Percentiles rank a stretch among this genome's conserved stretches.
Conservation (phyloP, 2,329 filamentous ascomycete species). For the Pestalotiopsis sp. region DNA sequence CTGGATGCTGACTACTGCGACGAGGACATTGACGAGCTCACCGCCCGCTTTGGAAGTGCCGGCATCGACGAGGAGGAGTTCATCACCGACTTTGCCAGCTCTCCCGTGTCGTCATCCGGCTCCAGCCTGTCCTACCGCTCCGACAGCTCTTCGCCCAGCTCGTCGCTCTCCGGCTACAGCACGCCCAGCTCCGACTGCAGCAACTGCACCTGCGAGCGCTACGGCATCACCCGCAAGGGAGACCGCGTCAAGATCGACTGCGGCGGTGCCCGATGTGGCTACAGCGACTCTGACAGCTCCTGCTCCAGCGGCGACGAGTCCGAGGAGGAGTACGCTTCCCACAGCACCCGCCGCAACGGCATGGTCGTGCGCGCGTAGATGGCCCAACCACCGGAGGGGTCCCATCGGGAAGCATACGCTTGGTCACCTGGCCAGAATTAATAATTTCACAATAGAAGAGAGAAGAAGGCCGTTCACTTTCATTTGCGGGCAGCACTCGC, state of each 20-base stretch:
- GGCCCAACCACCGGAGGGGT: slow-evolving; percentile 21
- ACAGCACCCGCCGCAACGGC: slow-evolving; percentile 62
- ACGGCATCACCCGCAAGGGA: slow-evolving; percentile 91
- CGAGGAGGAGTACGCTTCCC: slow-evolving; percentile 57
- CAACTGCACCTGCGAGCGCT: slow-evolving; percentile 91
- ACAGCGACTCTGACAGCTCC: slow-evolving; percentile 67
- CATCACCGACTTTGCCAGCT: slow-evolving; percentile 54
- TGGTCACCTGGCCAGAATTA: slow-evolving; percentile 13
- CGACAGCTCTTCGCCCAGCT: slow-evolving; percentile 73
- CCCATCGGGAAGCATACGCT: slow-evolving; percentile 23
- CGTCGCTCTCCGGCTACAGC: slow-evolving; percentile 75
- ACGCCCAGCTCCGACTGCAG: slow-evolving; percentile 74
- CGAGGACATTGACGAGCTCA: slow-evolving; percentile 76
- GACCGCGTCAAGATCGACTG: slow-evolving; percentile 96
- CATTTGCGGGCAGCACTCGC: slow-evolving; percentile 29
- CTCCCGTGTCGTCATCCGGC: slow-evolving; percentile 66
- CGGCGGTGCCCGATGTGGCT: slow-evolving; percentile 84
- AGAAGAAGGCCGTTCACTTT: slow-evolving; percentile 27
- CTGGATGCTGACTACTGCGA: slow-evolving; percentile 77
- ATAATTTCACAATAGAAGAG: slow-evolving; percentile 19
- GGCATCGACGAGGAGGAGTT: slow-evolving; percentile 60
- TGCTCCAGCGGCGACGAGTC: slow-evolving; percentile 68
- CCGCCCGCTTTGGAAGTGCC: slow-evolving; percentile 67
- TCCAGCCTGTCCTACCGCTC: slow-evolving; percentile 70
- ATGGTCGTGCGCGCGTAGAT: slow-evolving; percentile 53